Conservation (phyloP, 2,329 filamentous ascomycete species). For the Penicillium sp. region DNA sequence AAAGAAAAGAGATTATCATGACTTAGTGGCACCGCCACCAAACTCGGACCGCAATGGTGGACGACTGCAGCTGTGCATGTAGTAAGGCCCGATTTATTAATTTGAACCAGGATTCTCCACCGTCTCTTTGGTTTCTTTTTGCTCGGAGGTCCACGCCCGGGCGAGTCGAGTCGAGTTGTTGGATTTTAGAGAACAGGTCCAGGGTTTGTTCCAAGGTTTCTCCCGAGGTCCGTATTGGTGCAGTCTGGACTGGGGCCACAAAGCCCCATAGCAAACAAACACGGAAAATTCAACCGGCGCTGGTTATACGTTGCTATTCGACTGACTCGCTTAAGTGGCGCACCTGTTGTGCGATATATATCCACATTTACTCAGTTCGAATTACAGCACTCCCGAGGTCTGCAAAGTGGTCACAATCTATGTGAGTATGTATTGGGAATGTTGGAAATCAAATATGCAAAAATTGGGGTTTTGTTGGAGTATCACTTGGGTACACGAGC, state of each 20-base stretch:
- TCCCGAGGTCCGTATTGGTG: not conserved
- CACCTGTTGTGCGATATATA: not conserved
- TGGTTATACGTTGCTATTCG: not conserved
- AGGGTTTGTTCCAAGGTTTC: not conserved
- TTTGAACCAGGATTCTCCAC: not conserved
- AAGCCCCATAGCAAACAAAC: not conserved
- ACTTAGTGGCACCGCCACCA: slow-evolving; percentile 2
- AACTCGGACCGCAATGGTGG: not conserved
- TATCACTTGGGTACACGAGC: not conserved
- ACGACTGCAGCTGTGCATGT: slow-evolving; percentile 1
- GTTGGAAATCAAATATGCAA: no score
- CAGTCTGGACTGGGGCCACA: not conserved
- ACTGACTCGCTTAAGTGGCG: not conserved
- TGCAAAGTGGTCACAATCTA: no score
- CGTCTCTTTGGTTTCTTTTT: not conserved
- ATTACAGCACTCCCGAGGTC: not conserved
- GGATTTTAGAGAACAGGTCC: not conserved
- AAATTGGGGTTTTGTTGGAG: no score
- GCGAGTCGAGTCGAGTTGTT: no score
- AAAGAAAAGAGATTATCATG: not conserved
- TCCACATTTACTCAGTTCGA: not conserved
- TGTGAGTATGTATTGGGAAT: no score
- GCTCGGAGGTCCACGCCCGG: not conserved
- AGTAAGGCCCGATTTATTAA: slow-evolving; percentile 3
- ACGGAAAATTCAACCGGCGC: not conserved